Percentiles rank a stretch among this genome's conserved stretches.
These are phyloP conservation scores for Endotrypanum monterogeii DNA, from an alignment of 208 protist genomes.

Conservation along the genomic window DNA sequence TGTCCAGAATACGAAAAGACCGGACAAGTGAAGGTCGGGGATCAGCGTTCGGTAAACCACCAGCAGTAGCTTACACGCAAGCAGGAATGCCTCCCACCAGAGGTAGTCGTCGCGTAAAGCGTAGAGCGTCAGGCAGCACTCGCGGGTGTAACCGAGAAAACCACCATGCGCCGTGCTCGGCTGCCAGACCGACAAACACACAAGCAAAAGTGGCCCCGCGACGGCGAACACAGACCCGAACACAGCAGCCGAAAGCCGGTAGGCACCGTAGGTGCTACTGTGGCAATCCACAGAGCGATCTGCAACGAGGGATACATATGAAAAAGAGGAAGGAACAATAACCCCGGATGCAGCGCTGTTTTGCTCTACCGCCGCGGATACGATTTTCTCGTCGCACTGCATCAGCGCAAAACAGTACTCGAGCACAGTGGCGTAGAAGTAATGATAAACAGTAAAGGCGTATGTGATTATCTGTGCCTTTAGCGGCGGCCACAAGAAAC, in stretches of 20 bases:
- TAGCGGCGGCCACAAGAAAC: conserved; percentile 35
- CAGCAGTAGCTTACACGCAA: conserved; percentile 24
- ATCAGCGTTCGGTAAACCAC: conserved; percentile 19
- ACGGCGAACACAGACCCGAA: conserved; percentile 25
- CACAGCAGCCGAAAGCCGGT: conserved; percentile 31
- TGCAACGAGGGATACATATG: background rate
- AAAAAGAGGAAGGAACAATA: background rate
- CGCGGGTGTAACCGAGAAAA: conserved; percentile 4
- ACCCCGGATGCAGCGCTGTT: background rate
- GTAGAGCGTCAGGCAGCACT: conserved; percentile 13
- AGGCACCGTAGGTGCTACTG: conserved; percentile 7
- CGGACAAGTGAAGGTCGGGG: conserved; percentile 19
- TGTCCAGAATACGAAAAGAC: conserved; percentile 21
- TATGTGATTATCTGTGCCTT: conserved; percentile 27
- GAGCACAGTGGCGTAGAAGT: conserved; percentile 32
- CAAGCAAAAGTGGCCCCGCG: conserved; percentile 20
- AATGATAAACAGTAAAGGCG: conserved; percentile 25
- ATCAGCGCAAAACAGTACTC: conserved; percentile 36
- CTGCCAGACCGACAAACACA: conserved; percentile 14
- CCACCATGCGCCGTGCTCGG: background rate
- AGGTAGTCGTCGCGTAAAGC: conserved; percentile 17
- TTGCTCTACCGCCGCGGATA: background rate
- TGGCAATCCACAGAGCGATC: conserved; percentile 33
- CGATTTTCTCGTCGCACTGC: conserved; percentile 27
- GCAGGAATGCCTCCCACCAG: conserved; percentile 29